Evolutionary conservation across 495 filamentous ascomycete genomes (phyloP).

Genomic region (Neurospora intermedia): DNA sequence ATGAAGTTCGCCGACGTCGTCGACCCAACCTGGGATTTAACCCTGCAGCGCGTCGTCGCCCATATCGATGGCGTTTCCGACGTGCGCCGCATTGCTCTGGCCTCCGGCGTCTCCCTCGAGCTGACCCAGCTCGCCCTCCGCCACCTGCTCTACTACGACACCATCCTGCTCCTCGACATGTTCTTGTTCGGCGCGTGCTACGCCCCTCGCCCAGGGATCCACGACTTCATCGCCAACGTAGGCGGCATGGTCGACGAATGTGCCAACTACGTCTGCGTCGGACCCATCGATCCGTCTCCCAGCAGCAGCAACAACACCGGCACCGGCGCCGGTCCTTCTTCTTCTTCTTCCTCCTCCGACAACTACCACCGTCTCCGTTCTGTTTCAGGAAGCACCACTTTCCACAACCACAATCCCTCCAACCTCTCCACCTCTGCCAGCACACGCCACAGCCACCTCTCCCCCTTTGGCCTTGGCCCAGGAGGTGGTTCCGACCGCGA

Average conservation of each 20-base stretch:
- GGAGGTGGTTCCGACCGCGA: neutral
- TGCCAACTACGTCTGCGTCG: conserved; percentile 58
- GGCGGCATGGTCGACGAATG: conserved; percentile 75
- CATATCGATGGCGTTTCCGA: conserved; percentile 85
- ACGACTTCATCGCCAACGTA: conserved; percentile 56
- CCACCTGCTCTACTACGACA: conserved; percentile 85
- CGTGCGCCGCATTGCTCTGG: conserved; percentile 69
- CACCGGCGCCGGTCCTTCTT: neutral
- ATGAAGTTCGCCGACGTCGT: conserved; percentile 60
- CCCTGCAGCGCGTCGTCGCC: conserved; percentile 69
- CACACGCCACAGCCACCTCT: neutral
- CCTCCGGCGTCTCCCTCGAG: conserved; percentile 74
- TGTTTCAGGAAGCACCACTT: neutral
- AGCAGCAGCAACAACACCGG: neutral
- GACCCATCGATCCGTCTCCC: neutral
- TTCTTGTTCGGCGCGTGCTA: conserved; percentile 91
- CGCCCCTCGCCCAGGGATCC: conserved; percentile 66
- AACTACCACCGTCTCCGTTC: neutral
- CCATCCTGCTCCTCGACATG: conserved; percentile 75
- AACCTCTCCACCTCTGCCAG: neutral
- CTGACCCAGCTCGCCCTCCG: conserved; percentile 75
- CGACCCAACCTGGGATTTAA: conserved; percentile 86
- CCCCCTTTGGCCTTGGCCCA: neutral
- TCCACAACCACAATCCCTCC: neutral
- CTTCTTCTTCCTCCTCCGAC: neutral